Base-by-base conservation (phyloP, 2,329 filamentous ascomycete genomes). In the Nigrospora sphaerica region DNA sequence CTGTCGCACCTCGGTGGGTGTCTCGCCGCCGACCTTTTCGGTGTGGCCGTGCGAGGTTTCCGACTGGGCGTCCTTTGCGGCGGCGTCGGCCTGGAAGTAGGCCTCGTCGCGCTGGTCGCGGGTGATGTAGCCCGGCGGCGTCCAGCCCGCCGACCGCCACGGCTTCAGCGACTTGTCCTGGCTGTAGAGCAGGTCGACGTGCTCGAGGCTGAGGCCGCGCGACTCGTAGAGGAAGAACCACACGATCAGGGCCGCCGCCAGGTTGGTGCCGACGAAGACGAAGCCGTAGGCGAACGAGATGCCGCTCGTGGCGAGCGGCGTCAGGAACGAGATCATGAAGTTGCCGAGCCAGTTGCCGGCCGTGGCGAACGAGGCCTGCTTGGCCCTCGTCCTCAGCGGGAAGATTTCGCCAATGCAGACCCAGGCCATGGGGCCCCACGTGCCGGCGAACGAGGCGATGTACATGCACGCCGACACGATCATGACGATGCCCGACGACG, bases 391-490 rank as follows among this genome's bases (percentile, higher is more conserved):
- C 12, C 78, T 70, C 1, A 76, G 68, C 6, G 81, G 75, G 59
- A 84, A 87, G 41, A 79, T 78, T 62, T 87, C 83, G 43, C 79
- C 80, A 38, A 83, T 78, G 46, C 85, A 75, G 32, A 80, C 78
- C 84, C 84, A 88, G 6, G 81, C 72, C 43, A 86, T 78, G 0
- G 83, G 83, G 12, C 83, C 84, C 82, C 82, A 88, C 3, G 82
- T 86, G 39, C 71, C 62, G 23, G 85, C 85, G 54, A 87, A 90
- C 1, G 78, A 83, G 42, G 80, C 77, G 46, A 89, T 88, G 65
- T 88, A 89, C 70, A 88, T 78, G 63, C 81, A 86, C 3, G 84
- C 81, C 45, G 84, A 79, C 11, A 85, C 79, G 53, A 89, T 86
- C 76, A 88, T 83, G 49, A 83, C 74, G 6, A 80, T 78, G 12